Evolutionary conservation across 2,329 filamentous ascomycete species (phyloP).

Genomic region (Atkinsonella hypoxylon): DNA sequence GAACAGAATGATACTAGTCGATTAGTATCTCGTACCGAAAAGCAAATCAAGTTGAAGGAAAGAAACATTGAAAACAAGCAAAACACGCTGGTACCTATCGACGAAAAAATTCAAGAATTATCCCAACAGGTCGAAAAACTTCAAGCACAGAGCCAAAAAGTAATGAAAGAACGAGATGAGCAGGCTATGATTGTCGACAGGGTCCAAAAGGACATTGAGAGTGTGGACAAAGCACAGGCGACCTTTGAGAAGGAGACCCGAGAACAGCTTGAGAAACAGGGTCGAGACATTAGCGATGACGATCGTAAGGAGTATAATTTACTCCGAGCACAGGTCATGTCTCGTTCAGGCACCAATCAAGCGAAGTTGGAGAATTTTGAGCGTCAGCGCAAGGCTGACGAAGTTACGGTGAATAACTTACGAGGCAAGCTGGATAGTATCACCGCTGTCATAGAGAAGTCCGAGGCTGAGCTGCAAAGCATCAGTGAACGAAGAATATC

Average conservation of each 20-base stretch:
- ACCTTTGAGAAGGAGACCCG: constrained; percentile 83
- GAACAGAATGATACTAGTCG: constrained; percentile 69
- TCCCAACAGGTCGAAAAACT: constrained; percentile 57
- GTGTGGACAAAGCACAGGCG: constrained; percentile 79
- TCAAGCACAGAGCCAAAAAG: constrained; percentile 53
- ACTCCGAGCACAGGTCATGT: constrained; percentile 73
- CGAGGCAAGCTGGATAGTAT: constrained; percentile 77
- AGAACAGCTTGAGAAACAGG: constrained; percentile 74
- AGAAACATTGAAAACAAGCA: constrained; percentile 78
- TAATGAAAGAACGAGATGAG: constrained; percentile 64
- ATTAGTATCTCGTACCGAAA: constrained; percentile 72
- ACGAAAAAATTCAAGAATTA: constrained; percentile 81
- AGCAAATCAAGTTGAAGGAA: constrained; percentile 73
- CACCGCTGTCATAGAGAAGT: constrained; percentile 59
- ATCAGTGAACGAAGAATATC: constrained; percentile 57
- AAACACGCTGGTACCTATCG: constrained; percentile 75
- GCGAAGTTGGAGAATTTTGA: constrained; percentile 75
- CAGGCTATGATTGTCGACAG: constrained; percentile 59
- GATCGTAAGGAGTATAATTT: constrained; percentile 85
- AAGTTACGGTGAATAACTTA: constrained; percentile 79
- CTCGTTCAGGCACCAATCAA: constrained; percentile 69
- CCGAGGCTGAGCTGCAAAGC: constrained; percentile 57
- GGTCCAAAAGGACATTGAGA: constrained; percentile 66
- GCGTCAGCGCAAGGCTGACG: constrained; percentile 81
- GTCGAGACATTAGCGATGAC: constrained; percentile 70